These are phyloP conservation scores for Megacollybia platyphylla DNA, from an alignment of 1,284 basidiomycete genomes.

Conservation along the genomic window DNA sequence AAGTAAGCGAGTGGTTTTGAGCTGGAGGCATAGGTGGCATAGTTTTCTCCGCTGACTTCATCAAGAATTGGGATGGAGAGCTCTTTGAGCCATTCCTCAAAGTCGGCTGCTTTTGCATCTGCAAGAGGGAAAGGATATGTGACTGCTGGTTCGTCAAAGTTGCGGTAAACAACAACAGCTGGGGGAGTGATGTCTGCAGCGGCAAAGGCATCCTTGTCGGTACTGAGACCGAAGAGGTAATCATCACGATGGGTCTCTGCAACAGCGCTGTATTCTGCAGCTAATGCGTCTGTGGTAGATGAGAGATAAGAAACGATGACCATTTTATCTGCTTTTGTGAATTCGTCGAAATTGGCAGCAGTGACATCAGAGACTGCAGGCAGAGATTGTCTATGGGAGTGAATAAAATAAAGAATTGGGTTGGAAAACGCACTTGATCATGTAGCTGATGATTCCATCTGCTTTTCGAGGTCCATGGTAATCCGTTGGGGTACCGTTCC, in stretches of 20 bases:
- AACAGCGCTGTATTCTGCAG: conserved; percentile 61
- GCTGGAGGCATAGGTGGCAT: conserved; percentile 73
- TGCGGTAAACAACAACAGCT: conserved; percentile 85
- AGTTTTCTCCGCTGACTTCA: conserved; percentile 94
- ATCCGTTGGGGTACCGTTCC: conserved; percentile 65
- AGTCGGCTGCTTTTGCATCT: conserved; percentile 43
- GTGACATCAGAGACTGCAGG: conserved; percentile 88
- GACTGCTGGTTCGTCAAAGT: conserved; percentile 79
- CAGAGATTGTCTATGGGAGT: conserved; percentile 66
- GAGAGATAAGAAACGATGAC: conserved; percentile 83
- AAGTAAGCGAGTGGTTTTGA: conserved; percentile 88
- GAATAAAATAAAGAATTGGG: conserved; percentile 5
- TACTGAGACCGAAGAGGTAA: conserved; percentile 84
- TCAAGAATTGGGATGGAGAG: conserved; percentile 86
- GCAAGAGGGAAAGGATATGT: conserved; percentile 59
- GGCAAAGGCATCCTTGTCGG: conserved; percentile 56
- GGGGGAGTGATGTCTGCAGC: conserved; percentile 70
- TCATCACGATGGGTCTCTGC: conserved; percentile 87
- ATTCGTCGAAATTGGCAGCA: conserved; percentile 67
- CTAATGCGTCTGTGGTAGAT: conserved; percentile 53
- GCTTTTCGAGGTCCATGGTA: conserved; percentile 89
- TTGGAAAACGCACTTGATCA: conserved; percentile 65
- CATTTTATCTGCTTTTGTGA: conserved; percentile 84
- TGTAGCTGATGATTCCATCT: conserved; percentile 95
- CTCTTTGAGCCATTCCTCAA: conserved; percentile 72